Base-by-base conservation (phyloP, 2,329 filamentous ascomycete species). In the Botrytis elliptica region DNA sequence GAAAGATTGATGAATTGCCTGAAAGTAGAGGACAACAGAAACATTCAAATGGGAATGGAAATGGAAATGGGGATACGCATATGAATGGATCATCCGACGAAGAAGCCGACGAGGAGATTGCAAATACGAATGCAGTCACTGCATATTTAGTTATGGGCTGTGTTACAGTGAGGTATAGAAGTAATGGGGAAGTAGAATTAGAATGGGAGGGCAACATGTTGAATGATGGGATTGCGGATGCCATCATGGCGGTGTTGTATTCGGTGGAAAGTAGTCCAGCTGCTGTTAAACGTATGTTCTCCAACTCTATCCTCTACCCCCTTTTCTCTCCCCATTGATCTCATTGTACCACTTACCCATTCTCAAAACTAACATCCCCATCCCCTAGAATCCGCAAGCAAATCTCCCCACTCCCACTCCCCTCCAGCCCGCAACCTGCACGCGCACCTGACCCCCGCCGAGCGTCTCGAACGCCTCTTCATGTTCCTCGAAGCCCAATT, bases 191-290 rank as follows among this genome's bases (percentile, higher is more conserved):
- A 80, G 89, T 98, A 9, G 94, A 97, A 81, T 86, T 98, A 4
- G 94, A 97, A 83, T 99, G 96, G 96, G 95, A 98, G 82, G 96
- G 95, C 74, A 99, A 98, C 81, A 93, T 97, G 85, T 91, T 98
- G 80, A 99, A 98, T 82, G 96, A 99, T 80, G 93, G 94, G 75
- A 97, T 99, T 79, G 96, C 96, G n/a, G 96, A 99, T 83, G 94
- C 96, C 25, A 92, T 98, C 72, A 93, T 98, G 87, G 94, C 94
- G 0, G 94, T 98, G 4, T 87, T 99, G 18, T 90, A 97, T 78
- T 95, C 93, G 0, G 93, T 97, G 36, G 96, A 99, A 83, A 97
- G 92, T 82, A 97, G 93, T 71, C 96, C 95, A 8, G 96, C 96
- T 22, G 95, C 96, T 20, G 95, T 99, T 69, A 97, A 96, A 84